Evolutionary conservation across 2,329 filamentous ascomycete genomes (phyloP), one percentile per base, ranked within the genome.

Genomic region (Penicillium polonicum): DNA sequence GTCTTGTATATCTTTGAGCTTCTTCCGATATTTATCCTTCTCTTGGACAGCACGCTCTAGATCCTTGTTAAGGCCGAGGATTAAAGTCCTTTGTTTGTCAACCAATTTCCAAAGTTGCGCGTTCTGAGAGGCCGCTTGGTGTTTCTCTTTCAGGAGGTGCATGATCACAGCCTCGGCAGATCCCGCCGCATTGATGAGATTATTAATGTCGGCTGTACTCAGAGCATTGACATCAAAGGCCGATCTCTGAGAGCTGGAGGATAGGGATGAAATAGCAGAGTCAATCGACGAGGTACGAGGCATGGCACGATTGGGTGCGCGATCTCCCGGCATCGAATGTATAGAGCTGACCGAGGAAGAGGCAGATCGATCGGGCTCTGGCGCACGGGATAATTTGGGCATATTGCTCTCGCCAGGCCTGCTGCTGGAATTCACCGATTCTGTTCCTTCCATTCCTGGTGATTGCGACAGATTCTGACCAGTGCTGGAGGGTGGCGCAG

Each of bases 41-140:
- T 97, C 94, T 72, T 96, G 96, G 63, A 96, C 76, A 1, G 92
- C 87, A 52, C 90, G 86, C 74, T 97, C 93, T 13, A 99, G 80
- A 72, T 99, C 94, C 74, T 94, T 96, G 71, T 97, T 97, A 61
- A 99, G 81, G 8, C 92, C 93, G 21, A 96, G 76, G 54, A 99
- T 92, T 87, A 99, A 92, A 17, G 91, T 87, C 61, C 93, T 84
- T 75, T 99, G 94, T 78, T 99, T 97, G 74, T 97, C 93, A 49
- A 99, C 92, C 46, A 99, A 79, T 50, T 92, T 88, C 94, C 94
- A 99, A 68, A 99, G 78, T 73, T 99, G 93, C 19, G 88, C 82
- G 72, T 97, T 97, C 71, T 97, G 94, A 65, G 91, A 88, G 5
- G 90, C 85, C 54, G 92, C 89, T 48, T 91, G 89, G 62, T 93